Evolutionary conservation across 1,284 basidiomycete species (phyloP).

Genomic region (Cerrena zonata): DNA sequence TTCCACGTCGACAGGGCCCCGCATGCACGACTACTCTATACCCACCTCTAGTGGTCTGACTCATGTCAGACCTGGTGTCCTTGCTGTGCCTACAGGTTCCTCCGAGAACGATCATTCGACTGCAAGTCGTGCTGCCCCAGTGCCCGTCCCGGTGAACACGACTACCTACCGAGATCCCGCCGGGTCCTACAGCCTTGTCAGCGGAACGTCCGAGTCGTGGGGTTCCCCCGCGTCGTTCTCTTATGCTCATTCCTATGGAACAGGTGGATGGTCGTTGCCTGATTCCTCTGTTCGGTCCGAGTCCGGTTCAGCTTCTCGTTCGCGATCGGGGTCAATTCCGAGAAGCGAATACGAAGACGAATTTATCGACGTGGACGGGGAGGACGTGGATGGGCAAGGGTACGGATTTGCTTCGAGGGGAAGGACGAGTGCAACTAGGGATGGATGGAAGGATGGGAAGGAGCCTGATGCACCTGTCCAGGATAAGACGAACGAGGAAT

Average conservation of each 20-base stretch:
- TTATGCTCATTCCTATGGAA: conserved; percentile 26
- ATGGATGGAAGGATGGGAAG: conserved; percentile 28
- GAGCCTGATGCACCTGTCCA: conserved; percentile 20
- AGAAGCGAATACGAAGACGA: conserved; percentile 33
- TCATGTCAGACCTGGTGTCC: conserved; percentile 53
- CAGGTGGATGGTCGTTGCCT: conserved; percentile 48
- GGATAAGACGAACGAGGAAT: conserved; percentile 33
- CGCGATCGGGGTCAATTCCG: conserved; percentile 33
- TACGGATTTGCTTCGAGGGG: conserved; percentile 26
- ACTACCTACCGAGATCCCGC: conserved; percentile 18
- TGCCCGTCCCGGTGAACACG: conserved; percentile 19
- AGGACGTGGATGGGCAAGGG: not conserved
- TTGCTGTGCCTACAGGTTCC: conserved; percentile 40
- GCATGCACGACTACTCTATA: conserved; percentile 55
- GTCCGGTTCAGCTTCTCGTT: conserved; percentile 24
- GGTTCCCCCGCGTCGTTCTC: conserved; percentile 26
- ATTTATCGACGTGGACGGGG: conserved; percentile 31
- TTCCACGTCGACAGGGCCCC: conserved; percentile 44
- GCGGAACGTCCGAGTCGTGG: conserved; percentile 20
- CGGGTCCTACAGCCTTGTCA: conserved; percentile 19
- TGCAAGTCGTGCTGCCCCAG: conserved; percentile 17
- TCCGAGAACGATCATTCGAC: conserved; percentile 12
- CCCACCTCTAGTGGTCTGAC: conserved; percentile 38
- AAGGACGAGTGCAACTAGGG: conserved; percentile 22
- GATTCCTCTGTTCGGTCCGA: conserved; percentile 42